phyloP scores from a whole-genome alignment of 345 rosid species.

The Populus ilicifolia region DNA sequence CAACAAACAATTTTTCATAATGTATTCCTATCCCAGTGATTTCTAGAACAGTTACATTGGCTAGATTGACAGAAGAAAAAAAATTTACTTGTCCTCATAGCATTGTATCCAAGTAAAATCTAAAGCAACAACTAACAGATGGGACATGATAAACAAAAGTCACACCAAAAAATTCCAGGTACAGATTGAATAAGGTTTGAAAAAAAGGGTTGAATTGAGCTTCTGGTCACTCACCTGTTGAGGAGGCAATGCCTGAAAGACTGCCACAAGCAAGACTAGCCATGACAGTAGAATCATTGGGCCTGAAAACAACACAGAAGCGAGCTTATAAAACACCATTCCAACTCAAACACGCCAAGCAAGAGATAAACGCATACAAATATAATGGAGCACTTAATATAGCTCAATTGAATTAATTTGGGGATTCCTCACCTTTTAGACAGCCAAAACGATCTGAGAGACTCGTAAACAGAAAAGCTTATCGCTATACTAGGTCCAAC shows the following conservation, averaged over 20 bases:
- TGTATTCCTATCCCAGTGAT: background rate
- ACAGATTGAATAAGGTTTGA: background rate
- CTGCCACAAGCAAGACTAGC: constrained; percentile 84
- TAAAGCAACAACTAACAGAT: background rate
- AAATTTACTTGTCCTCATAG: background rate
- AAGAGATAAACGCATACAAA: background rate
- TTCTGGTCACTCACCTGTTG: constrained; percentile 56
- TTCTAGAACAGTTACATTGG: background rate
- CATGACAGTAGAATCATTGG: constrained; percentile 51
- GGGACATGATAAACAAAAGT: background rate
- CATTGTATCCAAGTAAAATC: background rate
- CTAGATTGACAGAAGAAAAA: background rate
- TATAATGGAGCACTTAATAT: background rate
- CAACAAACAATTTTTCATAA: background rate
- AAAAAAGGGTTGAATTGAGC: background rate
- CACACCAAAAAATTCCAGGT: background rate
- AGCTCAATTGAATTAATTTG: constrained; percentile 1
- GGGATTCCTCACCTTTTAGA: constrained; percentile 53
- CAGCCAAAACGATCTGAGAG: constrained; percentile 76
- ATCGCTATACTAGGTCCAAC: constrained; percentile 94
- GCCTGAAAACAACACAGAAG: constrained; percentile 42
- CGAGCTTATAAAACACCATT: background rate
- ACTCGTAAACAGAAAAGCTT: constrained; percentile 82
- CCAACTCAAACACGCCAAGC: background rate
- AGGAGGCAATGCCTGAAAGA: constrained; percentile 89